Evolutionary conservation across 805 yeast genomes (phyloP).

Genomic region (Sungouiella blattae): DNA sequence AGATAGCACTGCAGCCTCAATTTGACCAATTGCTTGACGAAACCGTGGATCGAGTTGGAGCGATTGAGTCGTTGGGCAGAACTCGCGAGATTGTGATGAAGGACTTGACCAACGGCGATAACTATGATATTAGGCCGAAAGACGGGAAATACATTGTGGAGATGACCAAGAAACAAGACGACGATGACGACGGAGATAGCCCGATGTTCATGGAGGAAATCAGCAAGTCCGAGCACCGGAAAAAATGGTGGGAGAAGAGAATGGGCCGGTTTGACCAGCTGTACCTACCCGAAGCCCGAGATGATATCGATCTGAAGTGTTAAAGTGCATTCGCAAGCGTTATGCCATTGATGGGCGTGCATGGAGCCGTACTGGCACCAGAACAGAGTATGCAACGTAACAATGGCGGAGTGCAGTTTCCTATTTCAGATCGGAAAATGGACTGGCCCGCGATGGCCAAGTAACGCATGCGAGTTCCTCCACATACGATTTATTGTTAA

Average conservation of each 20-base stretch:
- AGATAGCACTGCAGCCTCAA: slow-evolving; percentile 67
- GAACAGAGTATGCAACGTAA: too few species aligned
- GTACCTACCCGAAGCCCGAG: too few species aligned
- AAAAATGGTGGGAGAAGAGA: slow-evolving; percentile 47
- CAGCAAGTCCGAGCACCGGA: slow-evolving; percentile 13
- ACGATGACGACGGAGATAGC: slow-evolving; percentile 22
- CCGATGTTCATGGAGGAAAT: slow-evolving; percentile 22
- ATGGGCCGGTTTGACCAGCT: slow-evolving; percentile 33
- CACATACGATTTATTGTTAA: too few species aligned
- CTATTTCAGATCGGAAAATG: too few species aligned
- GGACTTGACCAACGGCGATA: slow-evolving; percentile 56
- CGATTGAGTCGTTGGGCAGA: slow-evolving; percentile 72
- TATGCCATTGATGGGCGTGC: too few species aligned
- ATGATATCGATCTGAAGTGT: too few species aligned
- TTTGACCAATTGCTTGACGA: slow-evolving; percentile 64
- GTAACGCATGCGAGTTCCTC: too few species aligned
- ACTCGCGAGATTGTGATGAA: slow-evolving; percentile 74
- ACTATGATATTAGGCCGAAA: slow-evolving; percentile 29
- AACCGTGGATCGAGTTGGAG: slow-evolving; percentile 64
- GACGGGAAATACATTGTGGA: slow-evolving; percentile 9
- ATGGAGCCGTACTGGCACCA: too few species aligned
- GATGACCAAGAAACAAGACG: slow-evolving; percentile 13
- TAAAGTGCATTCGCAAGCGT: too few species aligned
- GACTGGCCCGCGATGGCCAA: too few species aligned
- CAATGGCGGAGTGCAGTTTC: too few species aligned